These are phyloP conservation scores for Zygosaccharomyces pseudobailii DNA, from an alignment of 1,139 yeast genomes.

Conservation along the genomic window DNA sequence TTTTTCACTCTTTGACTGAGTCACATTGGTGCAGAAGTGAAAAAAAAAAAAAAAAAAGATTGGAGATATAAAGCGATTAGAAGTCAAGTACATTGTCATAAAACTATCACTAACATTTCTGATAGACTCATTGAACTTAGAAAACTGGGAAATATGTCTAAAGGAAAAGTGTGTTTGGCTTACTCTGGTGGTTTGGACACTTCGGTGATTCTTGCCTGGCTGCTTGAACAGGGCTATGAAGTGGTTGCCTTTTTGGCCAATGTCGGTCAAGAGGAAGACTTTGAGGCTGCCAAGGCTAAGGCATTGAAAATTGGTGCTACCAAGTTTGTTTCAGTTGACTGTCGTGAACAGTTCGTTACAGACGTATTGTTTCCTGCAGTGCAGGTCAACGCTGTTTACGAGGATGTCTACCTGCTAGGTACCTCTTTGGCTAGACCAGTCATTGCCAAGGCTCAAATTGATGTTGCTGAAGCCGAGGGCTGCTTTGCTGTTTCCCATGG, in stretches of 20 bases:
- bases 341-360: slow-evolving; percentile 90
- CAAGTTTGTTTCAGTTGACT: slow-evolving; percentile 89
- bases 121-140: slow-evolving; percentile 8
- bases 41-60: too few relatives aligned
- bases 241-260: slow-evolving; percentile 97
- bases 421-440: slow-evolving; percentile 98
- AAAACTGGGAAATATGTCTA: slow-evolving; percentile 53
- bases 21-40: background rate
- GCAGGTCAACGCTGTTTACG: slow-evolving; percentile 95
- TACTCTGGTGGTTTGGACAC: slow-evolving; percentile 99
- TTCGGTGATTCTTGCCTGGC: slow-evolving; percentile 96
- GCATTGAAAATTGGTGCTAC: slow-evolving; percentile 97
- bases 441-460: slow-evolving; percentile 95
- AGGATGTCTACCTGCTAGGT: slow-evolving; percentile 92
- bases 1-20: background rate
- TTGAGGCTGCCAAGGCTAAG: slow-evolving; percentile 93
- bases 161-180: slow-evolving; percentile 98
- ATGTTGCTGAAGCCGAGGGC: slow-evolving; percentile 94
- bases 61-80: background rate
- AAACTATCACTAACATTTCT: slow-evolving; percentile 5
- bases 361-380: slow-evolving; percentile 92
- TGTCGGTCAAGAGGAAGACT: slow-evolving; percentile 98
- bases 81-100: slow-evolving; percentile 13
- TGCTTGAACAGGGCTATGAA: slow-evolving; percentile 95
- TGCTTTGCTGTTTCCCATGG: slow-evolving; percentile 99